Evolutionary conservation across 768 basidiomycete species (phyloP), one percentile per base, ranked within the genome.

Genomic region (Mycena sanguinolenta): DNA sequence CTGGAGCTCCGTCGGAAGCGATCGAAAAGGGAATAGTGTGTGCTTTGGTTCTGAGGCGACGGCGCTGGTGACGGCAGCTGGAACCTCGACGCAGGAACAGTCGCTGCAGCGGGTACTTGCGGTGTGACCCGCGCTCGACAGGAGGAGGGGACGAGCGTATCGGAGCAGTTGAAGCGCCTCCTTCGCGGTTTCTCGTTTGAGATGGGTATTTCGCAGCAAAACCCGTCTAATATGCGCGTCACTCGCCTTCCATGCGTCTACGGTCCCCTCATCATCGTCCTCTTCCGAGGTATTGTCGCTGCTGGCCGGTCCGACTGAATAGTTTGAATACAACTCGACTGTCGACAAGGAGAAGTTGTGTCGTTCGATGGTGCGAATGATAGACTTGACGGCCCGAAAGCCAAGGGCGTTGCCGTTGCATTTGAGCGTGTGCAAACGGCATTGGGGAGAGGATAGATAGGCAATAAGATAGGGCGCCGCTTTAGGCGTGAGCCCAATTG

Each of bases 371-470:
- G 86, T 85, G 14, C 77, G 75, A 34, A 89, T 77, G 50, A 92
- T 85, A 19, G 76, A 75, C 39, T 77, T 78, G 21, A 89, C 84
- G 13, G 83, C 86, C 2, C 73, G 80, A 53, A 82, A 76, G 5
- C 87, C 87, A 10, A 92, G 77, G 32, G 79, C 77, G 67, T 92
- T 92, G 42, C 86, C 88, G 68, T 87, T 91, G 67, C 87, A 84
- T 62, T 84, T 85, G 49, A 92, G 79, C 4, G 80, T 81, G 53
- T 84, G 79, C 12, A 92, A 79, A 27, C 77, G 80, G 70, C 89
- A 90, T 23, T 83, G 84, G 13, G 82, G 77, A 19, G 90, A 90
- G 19, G 81, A 81, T 17, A 92, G 78, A 72, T 86, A 92, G 21
- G 81, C 79, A 17, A 82, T 69, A 58, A 92, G 83, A 63, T 75